Evolutionary conservation across 2,329 filamentous ascomycete genomes (phyloP).

Genomic region (Alternaria sp.): DNA sequence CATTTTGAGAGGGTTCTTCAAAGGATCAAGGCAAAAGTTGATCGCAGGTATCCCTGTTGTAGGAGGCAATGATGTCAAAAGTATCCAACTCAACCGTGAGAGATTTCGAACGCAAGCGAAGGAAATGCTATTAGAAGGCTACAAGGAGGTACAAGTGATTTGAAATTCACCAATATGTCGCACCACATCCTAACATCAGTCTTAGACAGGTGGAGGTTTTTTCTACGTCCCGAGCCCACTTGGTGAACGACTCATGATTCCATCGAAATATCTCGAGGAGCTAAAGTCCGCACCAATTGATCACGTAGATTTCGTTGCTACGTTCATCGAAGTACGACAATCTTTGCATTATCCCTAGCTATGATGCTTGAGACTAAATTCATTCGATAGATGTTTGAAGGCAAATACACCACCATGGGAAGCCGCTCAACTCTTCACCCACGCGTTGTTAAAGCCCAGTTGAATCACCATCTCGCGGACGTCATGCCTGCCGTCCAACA

Average conservation of each 20-base stretch:
- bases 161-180: background rate
- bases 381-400: slow-evolving; percentile 1
- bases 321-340: background rate
- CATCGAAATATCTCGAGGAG: background rate
- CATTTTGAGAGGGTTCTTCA: background rate
- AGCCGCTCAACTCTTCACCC: slow-evolving; percentile 1
- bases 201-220: background rate
- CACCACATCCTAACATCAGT: background rate
- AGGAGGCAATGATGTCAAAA: background rate
- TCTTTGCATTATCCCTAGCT: background rate
- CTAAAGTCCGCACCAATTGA: background rate
- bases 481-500: background rate
- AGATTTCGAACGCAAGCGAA: background rate
- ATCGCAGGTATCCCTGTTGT: background rate
- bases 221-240: background rate
- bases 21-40: background rate
- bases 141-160: background rate
- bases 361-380: background rate
- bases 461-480: background rate
- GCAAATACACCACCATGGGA: slow-evolving; percentile 2
- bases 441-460: background rate
- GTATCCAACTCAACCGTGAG: slow-evolving; percentile 1
- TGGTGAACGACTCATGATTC: slow-evolving; percentile 3
- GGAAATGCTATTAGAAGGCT: slow-evolving; percentile 4
- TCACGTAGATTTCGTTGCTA: background rate